Percentiles rank a stretch among this genome's conserved stretches.
phyloP scores from a whole-genome alignment of 78 protist genomes.

The Speleostelium caveatum region DNA sequence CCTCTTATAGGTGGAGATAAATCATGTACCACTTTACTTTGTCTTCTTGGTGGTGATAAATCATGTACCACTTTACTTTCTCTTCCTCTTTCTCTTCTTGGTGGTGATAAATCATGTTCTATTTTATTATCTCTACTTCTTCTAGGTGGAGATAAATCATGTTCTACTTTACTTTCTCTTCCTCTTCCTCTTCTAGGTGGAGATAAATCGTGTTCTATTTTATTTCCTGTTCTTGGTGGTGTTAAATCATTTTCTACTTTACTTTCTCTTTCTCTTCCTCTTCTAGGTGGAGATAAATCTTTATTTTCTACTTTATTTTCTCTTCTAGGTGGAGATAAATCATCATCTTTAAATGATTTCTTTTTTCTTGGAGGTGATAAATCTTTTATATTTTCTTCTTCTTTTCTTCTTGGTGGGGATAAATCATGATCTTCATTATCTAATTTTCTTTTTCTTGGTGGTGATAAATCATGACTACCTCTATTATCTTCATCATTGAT shows the following conservation, averaged over 20 bases:
- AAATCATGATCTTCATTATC: background rate
- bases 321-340: constrained; percentile 38
- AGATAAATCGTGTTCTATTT: constrained; percentile 3
- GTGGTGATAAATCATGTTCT: constrained; percentile 18
- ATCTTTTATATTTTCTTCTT: background rate
- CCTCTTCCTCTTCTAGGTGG: constrained; percentile 45
- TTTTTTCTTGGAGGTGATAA: constrained; percentile 26
- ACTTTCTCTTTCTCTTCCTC: background rate
- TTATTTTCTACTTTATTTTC: background rate
- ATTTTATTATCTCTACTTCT: background rate
- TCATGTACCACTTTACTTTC: background rate
- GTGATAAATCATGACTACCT: constrained; percentile 7
- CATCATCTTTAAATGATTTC: background rate
- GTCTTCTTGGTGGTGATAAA: constrained; percentile 49
- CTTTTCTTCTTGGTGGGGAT: constrained; percentile 11
- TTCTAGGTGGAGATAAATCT: constrained; percentile 32
- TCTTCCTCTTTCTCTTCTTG: background rate
- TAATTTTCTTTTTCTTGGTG: constrained; percentile 11
- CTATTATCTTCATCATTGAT: background rate
- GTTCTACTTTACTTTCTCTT: background rate
- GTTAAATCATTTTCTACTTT: background rate
- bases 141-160: constrained; percentile 46
- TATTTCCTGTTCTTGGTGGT: constrained; percentile 41
- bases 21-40: background rate
- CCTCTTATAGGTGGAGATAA: constrained; percentile 16